These are phyloP conservation scores for Claviceps sp. DNA, from an alignment of 2,329 filamentous ascomycete genomes.

Conservation along the genomic window DNA sequence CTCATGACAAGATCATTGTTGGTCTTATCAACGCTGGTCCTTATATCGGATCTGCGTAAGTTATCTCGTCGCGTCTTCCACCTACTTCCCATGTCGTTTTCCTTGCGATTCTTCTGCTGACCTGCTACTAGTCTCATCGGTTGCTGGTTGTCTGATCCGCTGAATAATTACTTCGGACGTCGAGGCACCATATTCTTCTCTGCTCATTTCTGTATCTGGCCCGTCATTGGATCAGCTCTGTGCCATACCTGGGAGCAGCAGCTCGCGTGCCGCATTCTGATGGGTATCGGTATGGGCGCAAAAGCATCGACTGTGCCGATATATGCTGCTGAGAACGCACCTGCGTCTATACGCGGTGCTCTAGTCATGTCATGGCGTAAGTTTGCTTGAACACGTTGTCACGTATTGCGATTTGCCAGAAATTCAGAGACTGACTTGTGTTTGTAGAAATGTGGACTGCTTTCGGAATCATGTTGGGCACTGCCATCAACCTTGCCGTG, in stretches of 20 bases:
- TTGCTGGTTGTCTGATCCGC: slow-evolving; percentile 47
- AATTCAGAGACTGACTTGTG: background rate
- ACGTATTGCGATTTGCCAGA: slow-evolving; percentile 19
- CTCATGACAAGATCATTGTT: slow-evolving; percentile 26
- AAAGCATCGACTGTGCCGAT: slow-evolving; percentile 52
- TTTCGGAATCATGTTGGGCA: slow-evolving; percentile 36
- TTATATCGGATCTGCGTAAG: slow-evolving; percentile 36
- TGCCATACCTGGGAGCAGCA: slow-evolving; percentile 53
- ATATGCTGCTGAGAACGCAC: slow-evolving; percentile 62
- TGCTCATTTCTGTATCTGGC: slow-evolving; percentile 31
- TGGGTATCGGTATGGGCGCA: slow-evolving; percentile 55
- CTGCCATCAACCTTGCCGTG: slow-evolving; percentile 21
- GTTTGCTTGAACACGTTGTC: slow-evolving; percentile 37
- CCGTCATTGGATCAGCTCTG: slow-evolving; percentile 45
- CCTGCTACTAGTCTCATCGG: slow-evolving; percentile 26
- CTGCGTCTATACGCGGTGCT: slow-evolving; percentile 56
- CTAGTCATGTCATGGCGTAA: slow-evolving; percentile 67
- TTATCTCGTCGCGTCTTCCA: slow-evolving; percentile 13
- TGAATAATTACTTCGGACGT: slow-evolving; percentile 50
- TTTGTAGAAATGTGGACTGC: slow-evolving; percentile 48
- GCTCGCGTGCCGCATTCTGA: slow-evolving; percentile 49
- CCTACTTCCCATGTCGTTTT: background rate
- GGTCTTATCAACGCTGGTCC: slow-evolving; percentile 17
- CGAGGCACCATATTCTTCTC: slow-evolving; percentile 53
- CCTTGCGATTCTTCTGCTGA: background rate